Conservation (phyloP, 768 basidiomycete genomes). For the Terana coerulea region DNA sequence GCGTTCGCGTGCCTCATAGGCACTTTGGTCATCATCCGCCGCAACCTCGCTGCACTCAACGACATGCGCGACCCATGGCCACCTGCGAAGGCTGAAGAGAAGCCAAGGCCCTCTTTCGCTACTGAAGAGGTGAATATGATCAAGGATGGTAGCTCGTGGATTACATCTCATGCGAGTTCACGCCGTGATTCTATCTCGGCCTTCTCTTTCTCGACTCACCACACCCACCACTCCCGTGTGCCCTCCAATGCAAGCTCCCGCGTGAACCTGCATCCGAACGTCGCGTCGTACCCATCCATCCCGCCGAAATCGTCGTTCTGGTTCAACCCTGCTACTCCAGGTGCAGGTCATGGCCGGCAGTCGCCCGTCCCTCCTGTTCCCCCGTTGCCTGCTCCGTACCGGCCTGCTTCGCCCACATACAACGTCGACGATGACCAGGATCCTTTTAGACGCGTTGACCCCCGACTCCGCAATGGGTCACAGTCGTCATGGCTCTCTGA, state of each 20-base stretch:
- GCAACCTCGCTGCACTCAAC: conserved; percentile 54
- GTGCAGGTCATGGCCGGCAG: conserved; percentile 31
- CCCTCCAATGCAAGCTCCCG: conserved; percentile 32
- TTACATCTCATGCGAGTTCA: conserved; percentile 59
- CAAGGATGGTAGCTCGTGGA: conserved; percentile 77
- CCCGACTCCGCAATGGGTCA: conserved; percentile 51
- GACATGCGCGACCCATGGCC: conserved; percentile 59
- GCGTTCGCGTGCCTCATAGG: conserved; percentile 57
- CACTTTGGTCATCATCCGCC: conserved; percentile 62
- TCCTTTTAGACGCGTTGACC: conserved; percentile 58
- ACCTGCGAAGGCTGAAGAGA: conserved; percentile 46
- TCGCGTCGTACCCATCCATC: conserved; percentile 32
- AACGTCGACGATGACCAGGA: conserved; percentile 46
- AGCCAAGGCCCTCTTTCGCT: conserved; percentile 59
- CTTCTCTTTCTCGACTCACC: conserved; percentile 72
- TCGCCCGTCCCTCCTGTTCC: conserved; percentile 51
- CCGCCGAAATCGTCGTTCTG: conserved; percentile 55
- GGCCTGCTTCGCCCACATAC: conserved; percentile 37
- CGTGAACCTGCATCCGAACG: conserved; percentile 27
- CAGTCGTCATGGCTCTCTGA: conserved; percentile 76
- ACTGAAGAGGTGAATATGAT: conserved; percentile 72
- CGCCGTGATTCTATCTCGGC: conserved; percentile 58
- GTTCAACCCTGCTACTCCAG: conserved; percentile 47
- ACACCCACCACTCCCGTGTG: conserved; percentile 43
- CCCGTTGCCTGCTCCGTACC: conserved; percentile 55